Conservation (phyloP, 768 basidiomycete species). For the Termitomyces sp. region DNA sequence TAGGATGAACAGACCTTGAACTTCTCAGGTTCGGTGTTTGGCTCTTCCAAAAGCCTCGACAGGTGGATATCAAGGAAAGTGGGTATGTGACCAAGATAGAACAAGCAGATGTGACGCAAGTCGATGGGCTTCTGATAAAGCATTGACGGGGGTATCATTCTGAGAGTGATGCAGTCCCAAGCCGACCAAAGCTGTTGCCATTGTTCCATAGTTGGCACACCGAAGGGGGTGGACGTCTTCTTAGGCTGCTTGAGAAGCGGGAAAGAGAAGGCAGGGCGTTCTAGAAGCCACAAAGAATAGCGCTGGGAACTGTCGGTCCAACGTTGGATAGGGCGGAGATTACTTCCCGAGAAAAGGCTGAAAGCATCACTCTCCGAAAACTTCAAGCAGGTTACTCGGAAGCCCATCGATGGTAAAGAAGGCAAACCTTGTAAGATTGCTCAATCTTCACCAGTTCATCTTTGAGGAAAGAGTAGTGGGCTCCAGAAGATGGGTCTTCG, state of each 20-base stretch:
- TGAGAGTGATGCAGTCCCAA: constrained; percentile 83
- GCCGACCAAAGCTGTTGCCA: constrained; percentile 84
- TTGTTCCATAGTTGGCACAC: constrained; percentile 70
- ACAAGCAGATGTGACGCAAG: constrained; percentile 93
- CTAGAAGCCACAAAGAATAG: constrained; percentile 90
- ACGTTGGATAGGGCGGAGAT: constrained; percentile 80
- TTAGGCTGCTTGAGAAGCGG: constrained; percentile 50
- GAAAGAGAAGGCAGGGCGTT: constrained; percentile 82
- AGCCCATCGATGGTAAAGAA: not conserved
- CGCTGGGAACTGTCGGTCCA: constrained; percentile 75
- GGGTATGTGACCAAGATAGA: constrained; percentile 94
- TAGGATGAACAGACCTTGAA: constrained; percentile 53
- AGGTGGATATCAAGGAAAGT: constrained; percentile 91
- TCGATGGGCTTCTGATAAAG: constrained; percentile 90
- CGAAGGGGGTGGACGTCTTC: constrained; percentile 47
- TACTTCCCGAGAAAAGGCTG: constrained; percentile 66
- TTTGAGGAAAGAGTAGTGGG: constrained; percentile 53
- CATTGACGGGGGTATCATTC: constrained; percentile 88
- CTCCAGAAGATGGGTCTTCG: constrained; percentile 42
- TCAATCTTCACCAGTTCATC: constrained; percentile 86
- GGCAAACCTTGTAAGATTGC: constrained; percentile 77
- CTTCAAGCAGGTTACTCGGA: constrained; percentile 35
- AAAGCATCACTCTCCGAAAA: constrained; percentile 76
- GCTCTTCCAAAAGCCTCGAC: constrained; percentile 69
- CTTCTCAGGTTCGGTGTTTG: constrained; percentile 79